Evolutionary conservation across 129 eudicot genomes (phyloP).

Genomic region (Artemisia tridentata): DNA sequence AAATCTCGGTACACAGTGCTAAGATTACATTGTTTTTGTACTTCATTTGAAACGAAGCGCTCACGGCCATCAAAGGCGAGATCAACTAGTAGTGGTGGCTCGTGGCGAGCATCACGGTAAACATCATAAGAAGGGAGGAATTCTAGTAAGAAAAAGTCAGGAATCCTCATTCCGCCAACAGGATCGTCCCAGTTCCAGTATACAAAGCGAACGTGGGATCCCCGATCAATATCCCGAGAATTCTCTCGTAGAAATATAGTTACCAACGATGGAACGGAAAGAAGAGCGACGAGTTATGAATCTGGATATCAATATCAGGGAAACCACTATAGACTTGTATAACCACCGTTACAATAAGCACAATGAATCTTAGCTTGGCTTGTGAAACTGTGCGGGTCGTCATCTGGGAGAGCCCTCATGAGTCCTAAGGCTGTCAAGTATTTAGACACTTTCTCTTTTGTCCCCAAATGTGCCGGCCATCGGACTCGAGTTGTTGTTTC

Average conservation of each 20-base stretch:
- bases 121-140: conserved; percentile 20
- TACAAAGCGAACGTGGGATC: conserved; percentile 49
- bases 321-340: conserved; percentile 28
- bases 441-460: conserved; percentile 12
- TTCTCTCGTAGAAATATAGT: conserved; percentile 45
- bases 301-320: conserved; percentile 28
- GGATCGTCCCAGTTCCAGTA: conserved; percentile 53
- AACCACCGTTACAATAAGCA: conserved; percentile 31
- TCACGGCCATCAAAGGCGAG: conserved; percentile 3
- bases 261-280: conserved; percentile 49
- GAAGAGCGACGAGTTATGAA: conserved; percentile 54
- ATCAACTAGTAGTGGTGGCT: conserved; percentile 21
- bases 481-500: background rate
- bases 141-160: conserved; percentile 6
- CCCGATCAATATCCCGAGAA: conserved; percentile 43
- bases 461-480: conserved; percentile 22
- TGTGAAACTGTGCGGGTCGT: background rate
- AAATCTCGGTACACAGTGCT: conserved; percentile 32
- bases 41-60: background rate
- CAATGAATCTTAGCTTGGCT: conserved; percentile 1
- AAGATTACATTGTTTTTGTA: conserved; percentile 20
- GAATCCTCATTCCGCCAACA: conserved; percentile 39
- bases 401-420: conserved; percentile 42
- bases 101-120: conserved; percentile 17
- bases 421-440: conserved; percentile 31